Evolutionary conservation across 139 green algal genomes (phyloP).

Genomic region (Axilococcus clingmanii): DNA sequence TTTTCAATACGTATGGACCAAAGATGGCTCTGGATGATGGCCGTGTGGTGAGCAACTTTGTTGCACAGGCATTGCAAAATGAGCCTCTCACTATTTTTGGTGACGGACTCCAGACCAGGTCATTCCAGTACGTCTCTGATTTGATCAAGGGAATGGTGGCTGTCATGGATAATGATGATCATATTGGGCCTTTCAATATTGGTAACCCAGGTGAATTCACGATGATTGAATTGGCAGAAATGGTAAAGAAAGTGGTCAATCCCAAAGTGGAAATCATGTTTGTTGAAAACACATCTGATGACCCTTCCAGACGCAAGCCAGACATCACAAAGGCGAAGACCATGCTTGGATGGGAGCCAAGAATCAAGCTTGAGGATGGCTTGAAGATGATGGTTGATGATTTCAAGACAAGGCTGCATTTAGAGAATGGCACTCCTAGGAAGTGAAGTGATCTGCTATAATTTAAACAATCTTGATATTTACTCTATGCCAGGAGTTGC

Average conservation of each 20-base stretch:
- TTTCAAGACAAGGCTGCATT: slow-evolving; percentile 72
- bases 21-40: slow-evolving; percentile 98
- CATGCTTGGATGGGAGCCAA: slow-evolving; percentile 88
- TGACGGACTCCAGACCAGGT: slow-evolving; percentile 91
- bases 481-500: slow-evolving; percentile 65
- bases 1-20: slow-evolving; percentile 99
- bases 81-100: slow-evolving; percentile 91
- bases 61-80: slow-evolving; percentile 73
- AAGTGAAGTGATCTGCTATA: too few relatives aligned
- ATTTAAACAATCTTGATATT: neutral
- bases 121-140: slow-evolving; percentile 94
- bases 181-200: slow-evolving; percentile 97
- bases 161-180: slow-evolving; percentile 76
- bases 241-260: slow-evolving; percentile 85
- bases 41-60: slow-evolving; percentile 97
- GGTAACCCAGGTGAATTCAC: slow-evolving; percentile 99
- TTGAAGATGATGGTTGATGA: slow-evolving; percentile 89
- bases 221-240: slow-evolving; percentile 94
- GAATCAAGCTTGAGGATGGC: slow-evolving; percentile 78
- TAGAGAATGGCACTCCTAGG: neutral
- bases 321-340: slow-evolving; percentile 82
- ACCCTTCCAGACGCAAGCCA: slow-evolving; percentile 72
- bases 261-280: slow-evolving; percentile 61
- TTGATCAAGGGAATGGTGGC: slow-evolving; percentile 70
- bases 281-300: slow-evolving; percentile 92